Conservation (phyloP, 2,329 filamentous ascomycete species). For the Clonostachys sp. region DNA sequence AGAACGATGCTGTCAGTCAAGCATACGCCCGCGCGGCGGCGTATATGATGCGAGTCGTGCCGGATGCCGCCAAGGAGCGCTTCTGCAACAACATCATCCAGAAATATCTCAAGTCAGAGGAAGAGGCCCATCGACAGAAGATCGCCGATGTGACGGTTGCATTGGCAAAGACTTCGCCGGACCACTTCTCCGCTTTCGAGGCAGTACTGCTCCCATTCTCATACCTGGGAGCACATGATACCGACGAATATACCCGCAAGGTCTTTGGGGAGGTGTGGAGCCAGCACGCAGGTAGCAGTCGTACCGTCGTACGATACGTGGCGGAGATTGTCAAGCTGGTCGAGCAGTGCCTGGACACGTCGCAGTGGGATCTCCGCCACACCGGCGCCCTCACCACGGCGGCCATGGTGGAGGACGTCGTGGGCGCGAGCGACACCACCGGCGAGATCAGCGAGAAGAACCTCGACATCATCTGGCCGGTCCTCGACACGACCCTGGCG, state of each 20-base stretch:
- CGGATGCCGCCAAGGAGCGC: constrained; percentile 40
- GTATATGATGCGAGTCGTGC: constrained; percentile 67
- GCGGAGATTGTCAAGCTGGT: constrained; percentile 73
- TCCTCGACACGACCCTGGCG: constrained; percentile 73
- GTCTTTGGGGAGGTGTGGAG: constrained; percentile 84
- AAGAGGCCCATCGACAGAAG: constrained; percentile 69
- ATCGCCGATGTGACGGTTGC: constrained; percentile 80
- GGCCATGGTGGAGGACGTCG: constrained; percentile 64
- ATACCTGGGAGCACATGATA: constrained; percentile 84
- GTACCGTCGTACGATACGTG: constrained; percentile 79
- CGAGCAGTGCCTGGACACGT: constrained; percentile 65
- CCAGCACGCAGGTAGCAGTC: constrained; percentile 81
- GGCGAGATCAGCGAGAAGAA: constrained; percentile 57
- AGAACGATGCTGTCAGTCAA: constrained; percentile 88
- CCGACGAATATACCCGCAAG: constrained; percentile 72
- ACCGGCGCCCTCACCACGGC: constrained; percentile 78
- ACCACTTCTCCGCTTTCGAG: constrained; percentile 78
- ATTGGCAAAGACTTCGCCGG: constrained; percentile 80
- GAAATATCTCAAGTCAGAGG: constrained; percentile 78
- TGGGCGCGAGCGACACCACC: constrained; percentile 49
- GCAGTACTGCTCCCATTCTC: constrained; percentile 76
- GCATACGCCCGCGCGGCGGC: constrained; percentile 84
- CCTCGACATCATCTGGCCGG: constrained; percentile 70
- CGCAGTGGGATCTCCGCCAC: constrained; percentile 88
- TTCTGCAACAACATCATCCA: constrained; percentile 54